Base-by-base conservation (phyloP, 2,329 filamentous ascomycete genomes). In the Ceratocystis huliohia region DNA sequence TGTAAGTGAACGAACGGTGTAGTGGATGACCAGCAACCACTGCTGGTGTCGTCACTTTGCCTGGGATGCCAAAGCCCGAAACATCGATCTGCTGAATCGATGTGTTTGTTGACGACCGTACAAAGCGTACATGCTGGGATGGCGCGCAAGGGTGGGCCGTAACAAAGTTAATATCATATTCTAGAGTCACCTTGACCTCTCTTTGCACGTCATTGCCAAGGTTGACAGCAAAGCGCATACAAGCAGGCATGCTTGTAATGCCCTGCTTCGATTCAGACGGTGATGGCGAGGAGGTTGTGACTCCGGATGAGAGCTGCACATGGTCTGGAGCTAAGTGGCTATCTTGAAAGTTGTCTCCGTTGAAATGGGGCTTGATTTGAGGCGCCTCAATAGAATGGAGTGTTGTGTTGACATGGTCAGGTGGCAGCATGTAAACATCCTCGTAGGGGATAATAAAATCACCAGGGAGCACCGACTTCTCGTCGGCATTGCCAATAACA, bases 71-170 rank as follows among this genome's bases (percentile, higher is more conserved):
- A 15, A 74, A 74, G 0, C 79, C 81, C 10, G 76, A 78, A 17
- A 84, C 75, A 68, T 84, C 81, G 66, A 81, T 80, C 67, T 84
- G 80, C 70, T 81, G 81, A 64, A 84, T 83, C 1, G 81, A 83
- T 22, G 84, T 82, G 71, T 82, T 86, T 0, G 80, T 80, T 0
- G 83, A 81, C 15, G 83, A 83, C 71, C 82, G 84, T 63, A 86
- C 72, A 65, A 86, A 80, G 69, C 79, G 81, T 1, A 84, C 81
- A 66, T 81, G 78, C 63, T 78, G 78, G 1, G 83, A 84, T 1
- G 82, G 80, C 4, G 82, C 79, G 70, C 85, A 88, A 0, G 85
- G 85, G 70, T 87, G 84, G 0, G 84, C 84, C 0, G 85, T 87
- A 20, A 87, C 82, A 72, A 88, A 88, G 70, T 81, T 81, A 25